Percentiles rank a stretch among this genome's conserved stretches.
These are phyloP conservation scores for Mangifera indica DNA, from an alignment of 345 rosid genomes.

Conservation along the genomic window DNA sequence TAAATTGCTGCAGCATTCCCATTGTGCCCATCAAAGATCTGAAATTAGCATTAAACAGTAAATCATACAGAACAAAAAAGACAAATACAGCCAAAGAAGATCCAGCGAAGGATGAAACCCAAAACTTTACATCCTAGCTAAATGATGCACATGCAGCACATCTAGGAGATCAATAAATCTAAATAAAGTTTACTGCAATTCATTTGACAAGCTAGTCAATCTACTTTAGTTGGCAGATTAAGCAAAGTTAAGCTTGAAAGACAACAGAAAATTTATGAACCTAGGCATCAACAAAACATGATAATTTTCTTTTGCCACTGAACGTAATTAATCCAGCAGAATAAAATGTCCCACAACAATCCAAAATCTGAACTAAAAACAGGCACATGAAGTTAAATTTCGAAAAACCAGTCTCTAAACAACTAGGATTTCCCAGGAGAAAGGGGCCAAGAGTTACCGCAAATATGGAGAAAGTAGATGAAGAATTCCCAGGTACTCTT, in stretches of 20 bases:
- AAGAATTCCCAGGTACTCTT: conserved; percentile 61
- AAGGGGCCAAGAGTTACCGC: conserved; percentile 45
- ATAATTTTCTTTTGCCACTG: background rate
- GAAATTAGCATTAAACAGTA: conserved; percentile 9
- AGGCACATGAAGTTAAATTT: background rate
- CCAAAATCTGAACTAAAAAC: background rate
- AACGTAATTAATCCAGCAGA: background rate
- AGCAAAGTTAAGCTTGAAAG: background rate
- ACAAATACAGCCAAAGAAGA: conserved; percentile 8
- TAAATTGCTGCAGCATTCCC: conserved; percentile 90
- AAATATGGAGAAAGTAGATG: conserved; percentile 68
- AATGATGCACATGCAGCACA: background rate
- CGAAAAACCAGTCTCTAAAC: background rate
- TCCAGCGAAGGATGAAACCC: conserved; percentile 4
- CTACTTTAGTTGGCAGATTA: background rate
- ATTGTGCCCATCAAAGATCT: conserved; percentile 94
- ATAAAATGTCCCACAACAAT: background rate
- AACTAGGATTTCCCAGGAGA: background rate
- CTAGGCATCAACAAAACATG: conserved; percentile 8
- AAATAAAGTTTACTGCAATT: background rate
- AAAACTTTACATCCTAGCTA: background rate
- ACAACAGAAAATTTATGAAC: background rate
- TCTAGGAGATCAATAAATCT: background rate
- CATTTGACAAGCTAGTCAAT: background rate
- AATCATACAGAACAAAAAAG: conserved; percentile 9